Base-by-base conservation (phyloP, 2,329 filamentous ascomycete species). In the Aspergillus ustus region DNA sequence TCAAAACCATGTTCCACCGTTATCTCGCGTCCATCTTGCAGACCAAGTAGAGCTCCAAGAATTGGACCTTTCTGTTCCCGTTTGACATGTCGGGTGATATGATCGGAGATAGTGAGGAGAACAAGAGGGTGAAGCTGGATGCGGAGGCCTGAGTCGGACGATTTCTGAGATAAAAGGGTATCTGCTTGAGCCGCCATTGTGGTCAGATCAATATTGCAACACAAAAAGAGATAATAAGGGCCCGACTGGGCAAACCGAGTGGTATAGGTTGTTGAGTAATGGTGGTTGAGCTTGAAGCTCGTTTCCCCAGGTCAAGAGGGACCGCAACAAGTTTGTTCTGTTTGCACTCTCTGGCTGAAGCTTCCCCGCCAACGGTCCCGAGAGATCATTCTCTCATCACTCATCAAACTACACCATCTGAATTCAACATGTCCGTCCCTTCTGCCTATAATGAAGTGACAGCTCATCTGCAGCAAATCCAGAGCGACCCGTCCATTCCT, bases 1-100 rank as follows among this genome's bases (percentile, higher is more conserved):
- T 97, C 93, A 73, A 97, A 98, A 4, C 92, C 93, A 80, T 96
- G 90, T 76, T 98, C 94, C 67, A 97, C 89, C 9, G 92, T 97
- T 70, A 97, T 90, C 71, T 94, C 89, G 60, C 92, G 89, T 20
- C 94, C 94, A 81, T 92, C 91, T 70, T 97, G 93, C 73, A 95
- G 91, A 17, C 95, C 95, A 6, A 99, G 80, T n/a, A 99, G 83
- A 56, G 90, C 93, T 60, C 95, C 95, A 3, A 94, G 86, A 19
- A 97, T 85, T 17, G 93, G 92, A 0, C 91, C 91, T 19, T 82
- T 76, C 70, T 93, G 89, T 56, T 87, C 82, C 62, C 95, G 88
- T 60, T 97, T 84, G 1, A 89, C 91, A 77, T 97, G 93, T 63
- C 95, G 88, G 61, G 94, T 96, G 76, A 98, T 93, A 77, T 96